Base-by-base conservation (phyloP, 1,139 yeast species). In the Casaregolazyma lundiana region DNA sequence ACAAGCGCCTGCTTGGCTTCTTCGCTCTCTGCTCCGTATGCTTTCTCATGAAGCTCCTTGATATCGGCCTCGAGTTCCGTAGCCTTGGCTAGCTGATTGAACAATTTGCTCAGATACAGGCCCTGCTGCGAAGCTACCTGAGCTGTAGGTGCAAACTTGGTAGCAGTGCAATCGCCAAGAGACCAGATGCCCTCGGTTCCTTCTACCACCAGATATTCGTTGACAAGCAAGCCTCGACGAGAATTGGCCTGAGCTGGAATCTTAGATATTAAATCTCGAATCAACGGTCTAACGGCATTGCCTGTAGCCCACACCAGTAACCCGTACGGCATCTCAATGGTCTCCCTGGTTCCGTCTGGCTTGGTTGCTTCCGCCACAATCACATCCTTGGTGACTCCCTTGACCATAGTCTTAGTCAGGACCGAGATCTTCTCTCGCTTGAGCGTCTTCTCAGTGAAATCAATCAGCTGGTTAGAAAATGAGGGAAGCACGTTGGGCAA, bases 121-220 rank as follows among this genome's bases (percentile, higher is more conserved):
- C 96, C 97, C 70, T 89, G 92, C 73, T 90, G 97, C 72, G 88
- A 83, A 40, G 97, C 97, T 50, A 89, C 97, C 75, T 90, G 97
- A 42, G 96, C 97, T 49, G 97, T 90, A 56, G 97, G 97, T 44
- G 96, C 95, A 56, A 77, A 81, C 66, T 89, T 89, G 57, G 94
- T 85, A 51, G 79, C 78, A 41, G 96, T 85, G 74, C 97, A 89
- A 72, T 90, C 97, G 64, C 97, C 97, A 53, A 90, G 70, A 41
- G 95, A 97, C 70, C 76, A 90, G 58, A 90, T 81, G 56, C 87
- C 87, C 58, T 78, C 77, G 41, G 92, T 77, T 62, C 97, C 97
- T 60, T 86, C 79, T 43, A 89, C 85, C 63, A 84, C 84, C 58
- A 89, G 73, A 66, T 77, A 81, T 53, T 87, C 96, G 68, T 88